Evolutionary conservation across 306 rosid genomes (phyloP).

Genomic region (Vigna angularis): DNA sequence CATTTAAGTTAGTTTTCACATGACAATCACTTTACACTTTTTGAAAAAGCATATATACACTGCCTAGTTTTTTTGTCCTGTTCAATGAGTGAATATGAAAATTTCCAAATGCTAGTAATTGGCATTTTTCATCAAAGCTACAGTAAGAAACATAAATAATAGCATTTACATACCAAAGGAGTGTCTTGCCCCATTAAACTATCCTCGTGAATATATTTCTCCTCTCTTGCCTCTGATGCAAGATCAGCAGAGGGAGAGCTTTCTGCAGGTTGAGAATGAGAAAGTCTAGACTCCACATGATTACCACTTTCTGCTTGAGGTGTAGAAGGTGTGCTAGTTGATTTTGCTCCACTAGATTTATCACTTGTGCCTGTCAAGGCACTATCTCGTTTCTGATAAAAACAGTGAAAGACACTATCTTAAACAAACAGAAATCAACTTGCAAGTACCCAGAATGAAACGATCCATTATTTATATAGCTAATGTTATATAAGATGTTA

Average conservation of each 20-base stretch:
- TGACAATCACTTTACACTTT: conserved; percentile 11
- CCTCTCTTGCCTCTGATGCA: conserved; percentile 74
- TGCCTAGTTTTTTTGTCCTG: not conserved
- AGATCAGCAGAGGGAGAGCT: conserved; percentile 80
- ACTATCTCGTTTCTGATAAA: conserved; percentile 89
- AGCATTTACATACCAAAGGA: conserved; percentile 72
- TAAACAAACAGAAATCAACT: conserved; percentile 44
- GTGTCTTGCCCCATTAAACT: conserved; percentile 78
- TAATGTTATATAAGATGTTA: conserved; percentile 27
- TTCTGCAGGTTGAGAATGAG: conserved; percentile 75
- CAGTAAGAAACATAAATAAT: conserved; percentile 24
- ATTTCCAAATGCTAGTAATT: conserved; percentile 38
- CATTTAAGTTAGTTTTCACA: conserved; percentile 34
- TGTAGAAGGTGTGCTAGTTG: conserved; percentile 88
- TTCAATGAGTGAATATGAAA: conserved; percentile 24
- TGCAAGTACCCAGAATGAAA: conserved; percentile 26
- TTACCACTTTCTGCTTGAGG: conserved; percentile 83
- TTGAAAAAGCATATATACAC: conserved; percentile 25
- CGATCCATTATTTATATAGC: conserved; percentile 24
- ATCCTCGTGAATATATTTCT: conserved; percentile 63
- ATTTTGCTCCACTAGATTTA: conserved; percentile 90
- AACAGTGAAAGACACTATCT: conserved; percentile 43
- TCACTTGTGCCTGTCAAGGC: conserved; percentile 77
- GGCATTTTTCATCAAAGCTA: conserved; percentile 35
- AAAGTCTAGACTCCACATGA: conserved; percentile 71